phyloP scores from a whole-genome alignment of 2,329 filamentous ascomycete species.

The Cordyceps cateniannulata region DNA sequence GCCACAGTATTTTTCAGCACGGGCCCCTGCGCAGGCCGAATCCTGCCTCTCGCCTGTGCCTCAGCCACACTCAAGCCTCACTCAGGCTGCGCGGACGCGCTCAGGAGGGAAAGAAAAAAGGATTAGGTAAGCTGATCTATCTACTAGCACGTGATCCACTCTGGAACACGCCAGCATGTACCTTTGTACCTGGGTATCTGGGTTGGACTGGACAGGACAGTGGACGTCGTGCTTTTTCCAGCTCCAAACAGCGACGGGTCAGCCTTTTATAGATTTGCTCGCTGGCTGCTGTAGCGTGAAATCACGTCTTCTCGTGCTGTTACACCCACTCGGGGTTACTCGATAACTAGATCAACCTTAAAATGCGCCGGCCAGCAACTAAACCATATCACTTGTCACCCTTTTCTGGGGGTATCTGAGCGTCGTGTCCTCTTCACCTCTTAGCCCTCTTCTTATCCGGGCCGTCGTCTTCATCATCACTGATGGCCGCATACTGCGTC shows the following conservation, averaged over 20 bases:
- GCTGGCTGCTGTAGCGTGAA: background rate
- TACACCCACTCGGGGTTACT: background rate
- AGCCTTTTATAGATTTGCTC: background rate
- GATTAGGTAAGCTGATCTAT: constrained; percentile 11
- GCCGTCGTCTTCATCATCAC: constrained; percentile 71
- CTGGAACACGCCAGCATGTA: background rate
- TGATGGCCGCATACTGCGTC: constrained; percentile 82
- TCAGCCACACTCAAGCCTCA: background rate
- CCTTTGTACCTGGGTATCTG: background rate
- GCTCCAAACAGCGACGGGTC: background rate
- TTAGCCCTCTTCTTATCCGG: constrained; percentile 61
- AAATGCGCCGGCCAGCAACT: background rate
- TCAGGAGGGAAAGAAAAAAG: background rate
- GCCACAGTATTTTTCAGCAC: constrained; percentile 40
- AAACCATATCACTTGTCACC: background rate
- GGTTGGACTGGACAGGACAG: background rate
- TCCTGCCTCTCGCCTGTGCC: background rate
- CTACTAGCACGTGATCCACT: constrained; percentile 4
- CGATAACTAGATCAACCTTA: background rate
- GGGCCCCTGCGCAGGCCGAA: constrained; percentile 19
- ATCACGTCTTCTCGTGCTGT: background rate
- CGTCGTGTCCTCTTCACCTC: constrained; percentile 31
- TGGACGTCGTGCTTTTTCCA: background rate
- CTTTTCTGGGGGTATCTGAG: constrained; percentile 1
- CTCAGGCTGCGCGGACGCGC: background rate